Evolutionary conservation across 768 basidiomycete species (phyloP).

Genomic region (Macrolepiota albuminosa): DNA sequence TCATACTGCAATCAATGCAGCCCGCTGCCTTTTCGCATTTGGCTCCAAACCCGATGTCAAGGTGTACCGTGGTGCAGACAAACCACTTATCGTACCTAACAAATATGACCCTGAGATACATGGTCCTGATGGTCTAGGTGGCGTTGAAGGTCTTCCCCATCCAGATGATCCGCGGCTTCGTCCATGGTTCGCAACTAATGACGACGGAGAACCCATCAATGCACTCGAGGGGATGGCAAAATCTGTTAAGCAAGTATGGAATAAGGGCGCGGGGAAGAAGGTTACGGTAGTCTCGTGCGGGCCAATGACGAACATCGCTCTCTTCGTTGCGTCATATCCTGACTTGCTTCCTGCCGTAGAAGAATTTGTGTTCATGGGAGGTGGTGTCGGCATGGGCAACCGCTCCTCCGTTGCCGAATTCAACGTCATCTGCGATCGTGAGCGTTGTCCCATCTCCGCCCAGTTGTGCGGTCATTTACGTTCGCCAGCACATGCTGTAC

Average conservation of each 20-base stretch:
- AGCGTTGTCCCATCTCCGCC: slow-evolving; percentile 22
- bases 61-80: slow-evolving; percentile 65
- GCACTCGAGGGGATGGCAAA: slow-evolving; percentile 70
- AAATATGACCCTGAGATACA: slow-evolving; percentile 77
- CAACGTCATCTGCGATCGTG: slow-evolving; percentile 80
- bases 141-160: slow-evolving; percentile 71
- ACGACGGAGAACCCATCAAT: slow-evolving; percentile 36
- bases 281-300: slow-evolving; percentile 73
- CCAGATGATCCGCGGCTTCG: slow-evolving; percentile 43
- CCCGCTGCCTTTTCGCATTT: slow-evolving; percentile 72
- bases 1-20: slow-evolving; percentile 67
- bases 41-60: slow-evolving; percentile 52
- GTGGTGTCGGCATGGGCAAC: slow-evolving; percentile 84
- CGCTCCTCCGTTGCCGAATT: slow-evolving; percentile 77
- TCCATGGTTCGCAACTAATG: slow-evolving; percentile 40
- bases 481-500: slow-evolving; percentile 66
- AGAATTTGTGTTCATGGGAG: slow-evolving; percentile 86
- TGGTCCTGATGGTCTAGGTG: slow-evolving; percentile 77
- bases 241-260: slow-evolving; percentile 51
- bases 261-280: slow-evolving; percentile 51
- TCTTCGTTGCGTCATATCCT: slow-evolving; percentile 56
- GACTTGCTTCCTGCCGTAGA: slow-evolving; percentile 52
- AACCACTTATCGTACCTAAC: slow-evolving; percentile 60
- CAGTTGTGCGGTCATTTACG: background rate
- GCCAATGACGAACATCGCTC: slow-evolving; percentile 79